Percentiles rank a stretch among this genome's conserved stretches.
Evolutionary conservation across 345 rosid genomes (phyloP).

Genomic region (Brassica cretica): DNA sequence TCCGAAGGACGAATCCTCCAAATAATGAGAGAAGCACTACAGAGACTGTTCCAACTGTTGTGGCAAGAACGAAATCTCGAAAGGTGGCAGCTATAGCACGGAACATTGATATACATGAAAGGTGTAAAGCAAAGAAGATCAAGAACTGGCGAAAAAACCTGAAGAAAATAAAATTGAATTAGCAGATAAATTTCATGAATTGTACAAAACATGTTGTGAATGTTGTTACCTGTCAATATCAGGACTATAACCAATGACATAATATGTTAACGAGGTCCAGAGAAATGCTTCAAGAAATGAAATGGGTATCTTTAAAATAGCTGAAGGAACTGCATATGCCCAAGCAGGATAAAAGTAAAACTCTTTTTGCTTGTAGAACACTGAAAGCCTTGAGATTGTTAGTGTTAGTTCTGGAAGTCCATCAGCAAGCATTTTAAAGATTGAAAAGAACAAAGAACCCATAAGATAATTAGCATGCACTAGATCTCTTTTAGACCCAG

Average conservation of each 20-base stretch:
- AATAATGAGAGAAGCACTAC: slow-evolving; percentile 49
- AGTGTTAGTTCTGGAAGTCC: slow-evolving; percentile 52
- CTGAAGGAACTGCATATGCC: slow-evolving; percentile 56
- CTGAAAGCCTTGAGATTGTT: slow-evolving; percentile 47
- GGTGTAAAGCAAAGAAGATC: slow-evolving; percentile 54
- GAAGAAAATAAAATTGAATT: background rate
- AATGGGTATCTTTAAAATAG: slow-evolving; percentile 47
- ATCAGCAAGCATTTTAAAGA: slow-evolving; percentile 46
- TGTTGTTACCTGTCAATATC: slow-evolving; percentile 42
- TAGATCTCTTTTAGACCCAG: slow-evolving; percentile 38
- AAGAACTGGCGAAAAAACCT: slow-evolving; percentile 65
- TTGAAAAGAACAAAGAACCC: slow-evolving; percentile 43
- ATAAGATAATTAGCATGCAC: slow-evolving; percentile 43
- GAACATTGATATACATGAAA: slow-evolving; percentile 52
- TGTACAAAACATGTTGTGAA: background rate
- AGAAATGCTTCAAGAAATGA: slow-evolving; percentile 43
- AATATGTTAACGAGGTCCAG: slow-evolving; percentile 54
- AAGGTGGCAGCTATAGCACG: slow-evolving; percentile 53
- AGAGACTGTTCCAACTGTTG: slow-evolving; percentile 43
- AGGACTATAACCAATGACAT: slow-evolving; percentile 55
- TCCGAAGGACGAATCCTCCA: slow-evolving; percentile 61
- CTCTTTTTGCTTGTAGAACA: slow-evolving; percentile 48
- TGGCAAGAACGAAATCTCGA: slow-evolving; percentile 51
- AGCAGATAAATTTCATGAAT: background rate
- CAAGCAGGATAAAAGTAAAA: slow-evolving; percentile 50